Percentiles rank a stretch among this genome's conserved stretches.
Conservation (phyloP, 1,139 yeast genomes). For the Lodderomyces margitis region DNA sequence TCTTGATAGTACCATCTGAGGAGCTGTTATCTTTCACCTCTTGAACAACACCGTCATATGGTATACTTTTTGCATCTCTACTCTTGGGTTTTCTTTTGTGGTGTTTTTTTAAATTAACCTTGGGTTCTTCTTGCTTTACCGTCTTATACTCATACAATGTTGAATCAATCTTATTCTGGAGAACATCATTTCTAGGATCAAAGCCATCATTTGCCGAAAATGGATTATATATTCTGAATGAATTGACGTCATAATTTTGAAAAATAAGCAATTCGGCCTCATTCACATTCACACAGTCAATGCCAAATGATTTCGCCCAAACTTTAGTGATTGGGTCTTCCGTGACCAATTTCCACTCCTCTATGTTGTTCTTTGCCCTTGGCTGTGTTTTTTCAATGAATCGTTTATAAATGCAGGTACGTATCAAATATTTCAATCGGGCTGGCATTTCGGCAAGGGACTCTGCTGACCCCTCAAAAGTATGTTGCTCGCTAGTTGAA, state of each 20-base stretch:
- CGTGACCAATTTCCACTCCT: constrained; percentile 52
- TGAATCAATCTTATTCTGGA: constrained; percentile 41
- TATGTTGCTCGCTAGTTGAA: not conserved
- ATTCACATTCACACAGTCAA: constrained; percentile 49
- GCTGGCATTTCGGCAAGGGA: constrained; percentile 48
- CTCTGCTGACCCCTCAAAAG: constrained; percentile 19
- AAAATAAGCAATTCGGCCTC: constrained; percentile 50
- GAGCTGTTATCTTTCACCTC: constrained; percentile 12
- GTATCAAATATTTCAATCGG: constrained; percentile 46
- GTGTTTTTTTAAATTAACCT: constrained; percentile 7
- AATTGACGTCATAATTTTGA: constrained; percentile 37
- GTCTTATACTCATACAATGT: constrained; percentile 28
- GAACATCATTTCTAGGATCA: constrained; percentile 24
- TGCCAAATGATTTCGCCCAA: constrained; percentile 57
- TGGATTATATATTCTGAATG: constrained; percentile 25
- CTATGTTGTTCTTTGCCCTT: constrained; percentile 14
- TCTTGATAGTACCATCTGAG: constrained; percentile 29
- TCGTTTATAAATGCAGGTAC: constrained; percentile 50
- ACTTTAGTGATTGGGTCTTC: constrained; percentile 53
- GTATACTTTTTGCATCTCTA: constrained; percentile 5
- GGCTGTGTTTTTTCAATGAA: constrained; percentile 28
- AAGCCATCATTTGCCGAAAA: constrained; percentile 28
- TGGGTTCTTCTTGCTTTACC: constrained; percentile 9
- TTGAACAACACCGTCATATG: constrained; percentile 20
- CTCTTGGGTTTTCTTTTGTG: constrained; percentile 1